Evolutionary conservation across 192 early-diverging fungal genomes (phyloP), one percentile per base, ranked within the genome.

Genomic region (Coemansia sp.): DNA sequence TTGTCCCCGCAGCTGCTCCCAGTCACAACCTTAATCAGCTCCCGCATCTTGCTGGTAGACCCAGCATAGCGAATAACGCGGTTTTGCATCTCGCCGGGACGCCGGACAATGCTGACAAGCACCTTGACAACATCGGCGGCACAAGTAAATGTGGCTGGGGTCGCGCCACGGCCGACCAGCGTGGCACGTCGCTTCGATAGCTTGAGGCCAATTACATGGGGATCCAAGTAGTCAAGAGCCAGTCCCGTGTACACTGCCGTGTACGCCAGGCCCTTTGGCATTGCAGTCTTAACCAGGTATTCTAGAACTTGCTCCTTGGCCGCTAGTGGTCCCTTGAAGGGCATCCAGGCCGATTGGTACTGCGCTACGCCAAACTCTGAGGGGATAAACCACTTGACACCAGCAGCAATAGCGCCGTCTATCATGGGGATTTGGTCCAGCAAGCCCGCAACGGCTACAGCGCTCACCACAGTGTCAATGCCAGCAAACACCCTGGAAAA

Each of bases 381-480:
- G n/a, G 77, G 77, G 9, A 80, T 63, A 40, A 80, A 80, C 77
- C 77, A 80, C 69, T 60, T 63, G 48, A 71, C 77, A 13, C 72
- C 73, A 0, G 77, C 72, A 2, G 43, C 61, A 2, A 80, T 21
- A 2, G 72, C 77, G 1, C 72, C 77, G 60, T 80, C 77, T 24
- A 74, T 63, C 77, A 80, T 80, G 3, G 62, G 38, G 3, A 74
- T 62, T 56, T 80, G 77, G 38, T 31, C 57, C 14, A 55, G 9
- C 24, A 71, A 59, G 23, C 62, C 77, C 0, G 59, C 21, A 10
- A 80, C 21, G 7, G 62, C 63, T 18, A 80, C 69, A 4, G 66
- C 72, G 38, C 77, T 80, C 42, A 80, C 38, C 3, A 80, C 72
- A 7, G 63, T 59, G 57, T 74, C 68, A 18, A 74, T 69, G 11